Evolutionary conservation across 345 rosid genomes (phyloP).

Genomic region (Geranium rotundifolium): DNA sequence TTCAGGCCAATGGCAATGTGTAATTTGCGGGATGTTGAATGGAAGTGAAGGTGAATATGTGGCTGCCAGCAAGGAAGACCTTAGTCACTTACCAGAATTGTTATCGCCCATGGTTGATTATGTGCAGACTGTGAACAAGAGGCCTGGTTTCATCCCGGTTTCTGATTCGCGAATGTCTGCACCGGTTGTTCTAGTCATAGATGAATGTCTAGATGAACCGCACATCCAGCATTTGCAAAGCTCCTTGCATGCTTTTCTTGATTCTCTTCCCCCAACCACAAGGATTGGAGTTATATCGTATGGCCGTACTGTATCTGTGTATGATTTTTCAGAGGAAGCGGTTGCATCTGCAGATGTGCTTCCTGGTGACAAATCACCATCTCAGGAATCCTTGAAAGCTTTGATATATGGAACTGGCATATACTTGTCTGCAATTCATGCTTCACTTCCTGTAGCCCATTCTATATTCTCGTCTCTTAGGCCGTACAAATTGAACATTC

Average conservation of each 20-base stretch:
- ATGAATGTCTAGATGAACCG: constrained; percentile 92
- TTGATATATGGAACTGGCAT: constrained; percentile 86
- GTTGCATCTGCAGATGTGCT: constrained; percentile 96
- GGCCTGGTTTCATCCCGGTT: constrained; percentile 78
- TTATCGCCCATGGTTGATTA: constrained; percentile 73
- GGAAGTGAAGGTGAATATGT: constrained; percentile 84
- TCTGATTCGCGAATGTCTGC: constrained; percentile 82
- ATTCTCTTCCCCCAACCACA: constrained; percentile 65
- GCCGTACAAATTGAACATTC: constrained; percentile 55
- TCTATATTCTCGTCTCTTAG: constrained; percentile 83
- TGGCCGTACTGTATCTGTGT: constrained; percentile 78
- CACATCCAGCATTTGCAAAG: constrained; percentile 94
- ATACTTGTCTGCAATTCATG: constrained; percentile 88
- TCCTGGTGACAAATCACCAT: constrained; percentile 76
- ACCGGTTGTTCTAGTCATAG: constrained; percentile 80
- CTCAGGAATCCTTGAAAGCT: constrained; percentile 64
- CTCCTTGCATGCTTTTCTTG: constrained; percentile 91
- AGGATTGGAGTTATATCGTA: constrained; percentile 79
- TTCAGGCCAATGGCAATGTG: constrained; percentile 97
- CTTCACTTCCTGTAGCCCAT: constrained; percentile 86
- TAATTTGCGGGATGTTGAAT: constrained; percentile 59
- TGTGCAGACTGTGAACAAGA: constrained; percentile 76
- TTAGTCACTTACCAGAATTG: constrained; percentile 61
- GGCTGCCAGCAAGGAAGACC: constrained; percentile 65
- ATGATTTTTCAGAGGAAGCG: constrained; percentile 86